Base-by-base conservation (phyloP, 1,284 basidiomycete species). In the Kwoniella shivajii region DNA sequence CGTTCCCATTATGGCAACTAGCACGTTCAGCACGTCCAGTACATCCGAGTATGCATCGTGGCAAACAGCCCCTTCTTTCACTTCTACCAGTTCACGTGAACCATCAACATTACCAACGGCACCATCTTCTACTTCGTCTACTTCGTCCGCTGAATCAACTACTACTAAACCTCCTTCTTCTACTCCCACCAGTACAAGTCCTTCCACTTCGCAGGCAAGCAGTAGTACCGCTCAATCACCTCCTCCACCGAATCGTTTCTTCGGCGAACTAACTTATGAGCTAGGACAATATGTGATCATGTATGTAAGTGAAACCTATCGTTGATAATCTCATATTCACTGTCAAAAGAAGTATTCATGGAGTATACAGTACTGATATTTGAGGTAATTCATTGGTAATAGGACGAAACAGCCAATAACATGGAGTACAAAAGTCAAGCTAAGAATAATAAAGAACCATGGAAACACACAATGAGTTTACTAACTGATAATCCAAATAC, bases 241-340 rank as follows among this genome's bases (percentile, higher is more conserved):
- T 9, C 20, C 45, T 3, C 26, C 26, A 14, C 13, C 18, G 18
- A 16, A 42, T 6, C 18, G 20, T 9, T 41, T 41, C n/a, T 50
- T 41, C 26, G 49, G 49, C 3, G 14, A 41, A 29, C 31, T 50
- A 26, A 50, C 38, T 7, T 50, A 50, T 18, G 39, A 41, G 29
- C 29, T 41, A 7, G 49, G 49, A n/a, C 49, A 50, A 24, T 31
- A 42, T 14, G 37, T 50, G 0, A 37, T 50, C 14, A 50, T 50
- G 49, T 41, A 38, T 22, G 49, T 50, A 18, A 50, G 49, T 50
- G 10, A 34, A 4, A n/a, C n/a, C n/a, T n/a, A n/a, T n/a, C n/a
- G n/a, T n/a, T n/a, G n/a, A n/a, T n/a, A n/a, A n/a, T n/a, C n/a
- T n/a, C n/a, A n/a, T n/a, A n/a, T n/a, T n/a, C n/a, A n/a, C n/a